A percentile compares a stretch with the other conserved stretches of the same genome.
Evolutionary conservation across 1,139 yeast genomes (phyloP).

Genomic region (Saccharomycopsis hybrid): DNA sequence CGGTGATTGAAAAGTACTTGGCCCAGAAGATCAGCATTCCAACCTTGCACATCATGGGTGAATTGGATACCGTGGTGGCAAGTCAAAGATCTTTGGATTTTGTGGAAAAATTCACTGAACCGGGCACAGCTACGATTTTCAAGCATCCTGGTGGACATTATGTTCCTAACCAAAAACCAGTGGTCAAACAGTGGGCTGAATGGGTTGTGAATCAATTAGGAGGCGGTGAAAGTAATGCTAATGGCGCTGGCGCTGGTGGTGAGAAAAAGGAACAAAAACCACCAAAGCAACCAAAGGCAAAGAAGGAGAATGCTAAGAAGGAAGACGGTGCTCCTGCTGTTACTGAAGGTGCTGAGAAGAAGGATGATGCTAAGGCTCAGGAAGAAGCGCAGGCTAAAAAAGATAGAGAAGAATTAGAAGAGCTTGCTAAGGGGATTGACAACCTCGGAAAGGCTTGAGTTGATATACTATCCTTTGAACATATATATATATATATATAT

Average conservation of each 20-base stretch:
- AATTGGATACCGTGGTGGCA: constrained; percentile 51
- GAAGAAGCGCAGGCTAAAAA: constrained; percentile 30
- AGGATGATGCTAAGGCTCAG: not conserved
- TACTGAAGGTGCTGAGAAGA: not conserved
- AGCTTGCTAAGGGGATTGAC: constrained; percentile 16
- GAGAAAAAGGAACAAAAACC: not conserved
- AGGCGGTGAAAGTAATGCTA: constrained; percentile 2
- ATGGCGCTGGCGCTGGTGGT: not conserved
- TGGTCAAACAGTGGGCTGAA: constrained; percentile 18
- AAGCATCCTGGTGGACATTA: constrained; percentile 83
- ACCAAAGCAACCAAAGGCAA: not conserved
- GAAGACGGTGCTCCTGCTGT: constrained; percentile 2
- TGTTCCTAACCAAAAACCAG: constrained; percentile 49
- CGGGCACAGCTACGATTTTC: constrained; percentile 38
- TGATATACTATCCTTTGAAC: not conserved
- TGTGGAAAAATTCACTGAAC: constrained; percentile 38
- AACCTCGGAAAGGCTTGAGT: constrained; percentile 10
- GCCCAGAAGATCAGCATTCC: constrained; percentile 42
- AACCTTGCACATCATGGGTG: constrained; percentile 58
- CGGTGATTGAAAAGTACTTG: constrained; percentile 22
- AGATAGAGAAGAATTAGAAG: constrained; percentile 28
- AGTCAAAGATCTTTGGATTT: constrained; percentile 44
- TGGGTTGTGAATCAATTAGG: constrained; percentile 16
- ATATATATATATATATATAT: not conserved
- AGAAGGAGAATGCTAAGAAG: constrained; percentile 1